A percentile compares a stretch with the other conserved stretches of the same genome.
These are phyloP conservation scores for Cerioporus squamosus DNA, from an alignment of 1,284 basidiomycete species.

Conservation along the genomic window DNA sequence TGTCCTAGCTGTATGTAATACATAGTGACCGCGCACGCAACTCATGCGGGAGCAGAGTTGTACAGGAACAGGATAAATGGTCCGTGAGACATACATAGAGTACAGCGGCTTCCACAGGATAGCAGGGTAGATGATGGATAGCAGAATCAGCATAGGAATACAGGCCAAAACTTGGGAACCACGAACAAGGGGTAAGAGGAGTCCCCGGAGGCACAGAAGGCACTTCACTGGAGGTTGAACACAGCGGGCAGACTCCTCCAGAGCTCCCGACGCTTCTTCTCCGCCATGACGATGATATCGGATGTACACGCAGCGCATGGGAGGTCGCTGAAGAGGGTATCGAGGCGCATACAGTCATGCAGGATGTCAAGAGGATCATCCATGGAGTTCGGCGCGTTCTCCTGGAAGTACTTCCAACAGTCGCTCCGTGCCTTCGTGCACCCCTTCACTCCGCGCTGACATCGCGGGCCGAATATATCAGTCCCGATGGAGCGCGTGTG, in stretches of 20 bases:
- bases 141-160: too few relatives aligned
- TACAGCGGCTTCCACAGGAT: too few relatives aligned
- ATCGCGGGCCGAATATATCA: slow-evolving; percentile 35
- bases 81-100: too few relatives aligned
- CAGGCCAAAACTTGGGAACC: too few relatives aligned
- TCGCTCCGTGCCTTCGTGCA: slow-evolving; percentile 34
- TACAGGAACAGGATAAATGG: too few relatives aligned
- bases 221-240: slow-evolving; percentile 33
- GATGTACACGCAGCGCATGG: slow-evolving; percentile 33
- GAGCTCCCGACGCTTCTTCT: slow-evolving; percentile 37
- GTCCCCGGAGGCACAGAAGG: too few relatives aligned
- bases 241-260: slow-evolving; percentile 37
- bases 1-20: too few relatives aligned
- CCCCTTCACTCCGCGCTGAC: slow-evolving; percentile 31
- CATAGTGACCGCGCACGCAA: too few relatives aligned
- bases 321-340: slow-evolving; percentile 34
- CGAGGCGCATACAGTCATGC: slow-evolving; percentile 35
- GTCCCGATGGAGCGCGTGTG: slow-evolving; percentile 37
- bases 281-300: slow-evolving; percentile 32
- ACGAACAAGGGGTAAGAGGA: too few relatives aligned
- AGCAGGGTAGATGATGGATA: too few relatives aligned
- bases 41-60: too few relatives aligned
- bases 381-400: slow-evolving; percentile 39
- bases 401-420: slow-evolving; percentile 40
- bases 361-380: slow-evolving; percentile 39